A percentile compares a stretch with the other conserved stretches of the same genome.
phyloP scores from a whole-genome alignment of 2,329 filamentous ascomycete genomes.

The Stagonosporopsis chrysanthemi region DNA sequence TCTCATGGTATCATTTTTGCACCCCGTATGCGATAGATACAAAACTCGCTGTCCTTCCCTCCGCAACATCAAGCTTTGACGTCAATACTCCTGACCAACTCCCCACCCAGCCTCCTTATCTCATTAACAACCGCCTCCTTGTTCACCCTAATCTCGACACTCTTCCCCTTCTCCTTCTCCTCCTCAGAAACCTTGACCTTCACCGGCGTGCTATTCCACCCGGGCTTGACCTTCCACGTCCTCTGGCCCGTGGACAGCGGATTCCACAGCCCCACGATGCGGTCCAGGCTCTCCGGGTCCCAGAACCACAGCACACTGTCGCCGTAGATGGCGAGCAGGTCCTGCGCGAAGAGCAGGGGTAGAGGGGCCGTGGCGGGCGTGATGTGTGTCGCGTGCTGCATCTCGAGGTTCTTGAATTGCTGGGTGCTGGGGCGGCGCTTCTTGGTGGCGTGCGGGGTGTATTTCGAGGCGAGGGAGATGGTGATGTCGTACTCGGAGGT shows the following conservation, averaged over 20 bases:
- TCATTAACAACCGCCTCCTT: conserved; percentile 72
- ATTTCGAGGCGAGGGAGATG: conserved; percentile 71
- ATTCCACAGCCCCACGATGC: conserved; percentile 72
- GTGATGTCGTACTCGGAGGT: conserved; percentile 84
- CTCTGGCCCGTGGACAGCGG: conserved; percentile 60
- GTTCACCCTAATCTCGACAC: conserved; percentile 68
- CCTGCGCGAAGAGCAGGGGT: conserved; percentile 67
- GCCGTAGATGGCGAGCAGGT: conserved; percentile 72
- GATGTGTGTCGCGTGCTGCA: conserved; percentile 49
- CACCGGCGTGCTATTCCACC: conserved; percentile 69
- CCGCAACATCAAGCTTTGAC: conserved; percentile 21
- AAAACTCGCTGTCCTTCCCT: not conserved
- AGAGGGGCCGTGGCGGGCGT: conserved; percentile 63
- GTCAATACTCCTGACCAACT: conserved; percentile 61
- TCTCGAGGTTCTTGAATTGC: conserved; percentile 80
- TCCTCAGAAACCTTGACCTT: conserved; percentile 39
- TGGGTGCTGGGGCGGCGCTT: conserved; percentile 50
- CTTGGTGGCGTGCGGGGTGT: conserved; percentile 40
- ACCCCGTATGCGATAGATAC: not conserved
- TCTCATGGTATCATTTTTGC: conserved; percentile 7
- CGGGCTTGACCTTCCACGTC: conserved; percentile 73
- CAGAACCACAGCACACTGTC: conserved; percentile 81
- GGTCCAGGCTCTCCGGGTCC: conserved; percentile 64
- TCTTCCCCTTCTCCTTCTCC: conserved; percentile 48
- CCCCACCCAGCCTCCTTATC: conserved; percentile 68